A percentile compares a stretch with the other conserved stretches of the same genome.
phyloP scores from a whole-genome alignment of 2,329 filamentous ascomycete genomes.

The Fusarium nurragi region DNA sequence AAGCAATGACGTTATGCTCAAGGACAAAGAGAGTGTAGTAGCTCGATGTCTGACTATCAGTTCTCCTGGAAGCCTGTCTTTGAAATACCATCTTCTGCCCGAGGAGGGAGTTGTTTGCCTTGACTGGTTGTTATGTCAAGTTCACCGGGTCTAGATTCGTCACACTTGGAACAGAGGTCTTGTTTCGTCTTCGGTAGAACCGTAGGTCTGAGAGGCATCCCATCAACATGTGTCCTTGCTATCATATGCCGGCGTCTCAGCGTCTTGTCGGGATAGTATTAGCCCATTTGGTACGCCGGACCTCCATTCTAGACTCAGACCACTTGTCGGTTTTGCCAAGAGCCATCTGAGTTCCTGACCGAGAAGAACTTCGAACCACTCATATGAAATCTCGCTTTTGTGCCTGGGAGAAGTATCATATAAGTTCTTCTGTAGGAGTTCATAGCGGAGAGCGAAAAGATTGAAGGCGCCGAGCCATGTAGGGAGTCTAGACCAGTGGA shows the following conservation, averaged over 20 bases:
- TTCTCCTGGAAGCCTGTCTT: conserved; percentile 25
- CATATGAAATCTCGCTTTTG: conserved; percentile 1
- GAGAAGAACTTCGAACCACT: conserved; percentile 24
- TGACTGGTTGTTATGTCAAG: background rate
- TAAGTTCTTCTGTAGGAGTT: conserved; percentile 23
- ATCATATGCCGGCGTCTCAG: conserved; percentile 9
- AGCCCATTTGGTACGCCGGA: conserved; percentile 8
- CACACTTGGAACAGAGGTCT: background rate
- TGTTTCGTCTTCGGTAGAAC: conserved; percentile 18
- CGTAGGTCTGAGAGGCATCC: conserved; percentile 29
- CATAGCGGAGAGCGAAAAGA: conserved; percentile 25
- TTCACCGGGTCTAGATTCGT: conserved; percentile 7
- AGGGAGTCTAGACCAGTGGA: conserved; percentile 23
- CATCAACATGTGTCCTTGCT: conserved; percentile 30
- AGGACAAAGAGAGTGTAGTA: conserved; percentile 21
- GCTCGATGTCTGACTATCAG: conserved; percentile 27
- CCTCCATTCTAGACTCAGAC: conserved; percentile 5
- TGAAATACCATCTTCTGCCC: conserved; percentile 10
- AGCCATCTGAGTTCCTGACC: conserved; percentile 6
- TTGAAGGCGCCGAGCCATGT: conserved; percentile 27
- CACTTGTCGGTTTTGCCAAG: conserved; percentile 4
- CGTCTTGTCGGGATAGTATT: background rate
- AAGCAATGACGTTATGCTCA: conserved; percentile 23
- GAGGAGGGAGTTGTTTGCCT: conserved; percentile 17
- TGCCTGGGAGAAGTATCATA: conserved; percentile 23